Base-by-base conservation (phyloP, 371 early-diverging fungal genomes). In the Chytridiales sp. region DNA sequence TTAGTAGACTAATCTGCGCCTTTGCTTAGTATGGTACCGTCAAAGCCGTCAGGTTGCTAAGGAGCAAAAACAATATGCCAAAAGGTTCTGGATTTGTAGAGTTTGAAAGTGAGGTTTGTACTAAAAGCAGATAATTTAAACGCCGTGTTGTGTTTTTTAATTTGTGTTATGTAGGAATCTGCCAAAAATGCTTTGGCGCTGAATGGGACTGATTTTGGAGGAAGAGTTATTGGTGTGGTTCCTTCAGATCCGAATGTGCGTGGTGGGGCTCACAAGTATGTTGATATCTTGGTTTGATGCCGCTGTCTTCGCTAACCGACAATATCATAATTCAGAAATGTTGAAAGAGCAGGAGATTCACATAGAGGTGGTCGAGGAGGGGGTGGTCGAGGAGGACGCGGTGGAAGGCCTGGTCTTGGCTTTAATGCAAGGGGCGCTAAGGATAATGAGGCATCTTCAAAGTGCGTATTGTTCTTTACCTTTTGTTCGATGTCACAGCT, bases 181-280 rank as follows among this genome's bases (percentile, higher is more conserved):
- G 77, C 73, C 1, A 61, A 69, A 38, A 50, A 47, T n/a, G 76
- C 69, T 1, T 52, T 80, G 22, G 27, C 62, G 15, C 51, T 77
- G 4, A 76, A 77, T 40, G 76, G 74, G 3, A 64, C 64, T 9
- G 42, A 47, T 24, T 11, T 72, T 15, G 67, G 72, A 19, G 73
- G 70, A 17, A 62, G 73, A 13, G 17, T 66, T n/a, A 50, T 80
- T 17, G 65, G 36, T 8, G 77, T 80, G 8, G 58, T 73, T 0
- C 59, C 72, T 0, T 66, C 80, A n/a, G 73, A 77, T 67, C 76
- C 79, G 24, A 74, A 72, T 40, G 57, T 66, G 21, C 66, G 67
- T 39, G 49, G 56, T 5, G 63, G 62, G 9, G 42, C 41, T 4
- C 59, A 59, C n/a, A n/a, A n/a, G n/a, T n/a, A n/a, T n/a, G n/a